Conservation (phyloP, 305 asterid species). For the Coffea humblotiana region DNA sequence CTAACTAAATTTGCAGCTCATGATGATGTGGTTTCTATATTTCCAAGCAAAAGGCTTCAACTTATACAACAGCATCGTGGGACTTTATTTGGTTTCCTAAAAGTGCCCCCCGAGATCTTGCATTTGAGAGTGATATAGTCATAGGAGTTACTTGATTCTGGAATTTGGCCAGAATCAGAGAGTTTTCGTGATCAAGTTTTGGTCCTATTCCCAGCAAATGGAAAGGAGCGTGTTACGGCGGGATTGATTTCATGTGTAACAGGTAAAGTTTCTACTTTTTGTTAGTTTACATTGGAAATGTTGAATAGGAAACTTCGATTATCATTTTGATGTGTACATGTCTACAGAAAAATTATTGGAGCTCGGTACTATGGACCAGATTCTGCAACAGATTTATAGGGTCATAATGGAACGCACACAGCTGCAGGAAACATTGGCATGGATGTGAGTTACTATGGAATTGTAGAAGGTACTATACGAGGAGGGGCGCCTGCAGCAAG, state of each 20-base stretch:
- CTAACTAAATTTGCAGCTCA: neutral
- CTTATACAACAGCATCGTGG: constrained; percentile 23
- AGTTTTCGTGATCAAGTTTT: constrained; percentile 18
- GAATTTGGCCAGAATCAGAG: constrained; percentile 22
- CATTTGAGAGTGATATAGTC: constrained; percentile 17
- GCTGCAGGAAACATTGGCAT: constrained; percentile 48
- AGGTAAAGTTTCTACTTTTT: constrained; percentile 21
- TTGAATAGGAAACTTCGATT: no score
- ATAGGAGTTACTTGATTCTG: constrained; percentile 18
- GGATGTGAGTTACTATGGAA: constrained; percentile 40
- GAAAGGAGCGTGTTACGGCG: constrained; percentile 50
- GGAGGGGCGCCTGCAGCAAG: constrained; percentile 59
- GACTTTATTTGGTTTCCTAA: constrained; percentile 12
- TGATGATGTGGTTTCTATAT: constrained; percentile 14
- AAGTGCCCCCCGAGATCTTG: neutral
- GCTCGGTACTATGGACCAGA: constrained; percentile 41
- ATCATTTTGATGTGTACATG: neutral
- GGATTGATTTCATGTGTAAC: constrained; percentile 44
- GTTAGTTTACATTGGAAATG: no score
- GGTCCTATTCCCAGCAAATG: constrained; percentile 26
- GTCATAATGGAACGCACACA: constrained; percentile 59
- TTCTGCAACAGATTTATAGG: constrained; percentile 44
- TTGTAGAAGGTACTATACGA: constrained; percentile 47
- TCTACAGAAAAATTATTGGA: constrained; percentile 35
- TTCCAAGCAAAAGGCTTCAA: constrained; percentile 16